Conservation (phyloP, 169 alveolate species). For the Ichthyophthirius multifiliis region DNA sequence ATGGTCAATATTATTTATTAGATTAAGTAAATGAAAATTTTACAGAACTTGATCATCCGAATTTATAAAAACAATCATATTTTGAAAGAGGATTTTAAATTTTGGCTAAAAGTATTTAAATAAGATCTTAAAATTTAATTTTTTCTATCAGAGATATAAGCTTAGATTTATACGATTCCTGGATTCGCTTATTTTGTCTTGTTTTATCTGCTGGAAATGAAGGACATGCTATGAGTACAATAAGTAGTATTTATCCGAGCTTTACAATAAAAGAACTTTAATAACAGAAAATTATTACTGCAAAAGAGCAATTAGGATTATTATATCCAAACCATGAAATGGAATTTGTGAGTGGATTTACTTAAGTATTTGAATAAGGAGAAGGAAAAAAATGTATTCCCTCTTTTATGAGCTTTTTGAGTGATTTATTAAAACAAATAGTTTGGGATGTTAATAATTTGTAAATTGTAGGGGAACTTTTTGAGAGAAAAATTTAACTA, state of each 20-base stretch:
- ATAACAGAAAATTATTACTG: background rate
- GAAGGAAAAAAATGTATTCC: background rate
- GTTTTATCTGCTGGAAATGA: background rate
- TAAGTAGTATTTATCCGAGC: background rate
- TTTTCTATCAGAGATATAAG: background rate
- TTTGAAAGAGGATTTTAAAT: background rate
- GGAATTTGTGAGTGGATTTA: conserved; percentile 5
- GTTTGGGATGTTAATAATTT: background rate
- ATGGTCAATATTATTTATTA: background rate
- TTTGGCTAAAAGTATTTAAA: background rate
- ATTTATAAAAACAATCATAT: background rate
- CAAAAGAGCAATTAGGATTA: background rate
- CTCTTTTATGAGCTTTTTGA: background rate
- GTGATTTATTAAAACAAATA: background rate
- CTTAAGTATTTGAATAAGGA: background rate
- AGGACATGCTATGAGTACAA: background rate
- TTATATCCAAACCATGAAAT: conserved; percentile 4
- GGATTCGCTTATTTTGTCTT: background rate
- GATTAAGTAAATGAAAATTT: background rate
- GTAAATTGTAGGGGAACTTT: background rate
- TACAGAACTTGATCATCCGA: background rate
- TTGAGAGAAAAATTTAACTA: background rate
- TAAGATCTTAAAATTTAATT: background rate
- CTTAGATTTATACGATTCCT: background rate
- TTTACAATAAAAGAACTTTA: background rate